Evolutionary conservation across 768 basidiomycete genomes (phyloP), one percentile per base, ranked within the genome.

Genomic region (Agaricus subrufescens): DNA sequence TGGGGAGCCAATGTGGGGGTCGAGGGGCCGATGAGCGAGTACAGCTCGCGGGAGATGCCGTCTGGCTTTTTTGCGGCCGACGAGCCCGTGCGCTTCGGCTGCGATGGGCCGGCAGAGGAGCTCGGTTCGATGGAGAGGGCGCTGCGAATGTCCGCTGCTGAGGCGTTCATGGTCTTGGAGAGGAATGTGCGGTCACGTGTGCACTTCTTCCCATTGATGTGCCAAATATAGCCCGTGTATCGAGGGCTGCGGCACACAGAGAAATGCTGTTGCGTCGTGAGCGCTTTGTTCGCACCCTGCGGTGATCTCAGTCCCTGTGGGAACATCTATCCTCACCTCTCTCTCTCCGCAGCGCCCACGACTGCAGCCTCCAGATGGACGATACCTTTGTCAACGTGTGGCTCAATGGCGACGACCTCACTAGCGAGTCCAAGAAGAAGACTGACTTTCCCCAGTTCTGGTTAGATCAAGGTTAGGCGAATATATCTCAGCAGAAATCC

Each of bases 1-100:
- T 90, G 86, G 34, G 89, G 82, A 0, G 86, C 87, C 48, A 98
- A 79, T 2, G 89, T 85, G 0, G 96, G 94, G 10, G 89, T 89
- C 47, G 91, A 89, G 58, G 92, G 86, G n/a, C 96, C 96, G 61
- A 99, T 98, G 57, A 99, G 83, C 1, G 90, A 86, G 72, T 90
- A 98, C 2, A 99, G 79, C 69, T 98, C 95, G 62, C 94, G 79
- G 0, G 94, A 88, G 58, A 98, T 94, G 19, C 96, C 95, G 19
- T 94, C 91, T 3, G 91, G 91, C 70, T 90, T 92, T 65, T 81
- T 80, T 15, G 73, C 65, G 11, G 75, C 64, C 2, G 72, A 15
- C n/a, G 73, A 53, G 8, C 25, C 67, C 37, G 3, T 71, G 57
- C 61, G 81, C 62, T 79, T 81, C 1, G 68, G 66, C 39, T 76